These are phyloP conservation scores for Neurospora tetrasperma DNA, from an alignment of 495 filamentous ascomycete species.

Conservation along the genomic window DNA sequence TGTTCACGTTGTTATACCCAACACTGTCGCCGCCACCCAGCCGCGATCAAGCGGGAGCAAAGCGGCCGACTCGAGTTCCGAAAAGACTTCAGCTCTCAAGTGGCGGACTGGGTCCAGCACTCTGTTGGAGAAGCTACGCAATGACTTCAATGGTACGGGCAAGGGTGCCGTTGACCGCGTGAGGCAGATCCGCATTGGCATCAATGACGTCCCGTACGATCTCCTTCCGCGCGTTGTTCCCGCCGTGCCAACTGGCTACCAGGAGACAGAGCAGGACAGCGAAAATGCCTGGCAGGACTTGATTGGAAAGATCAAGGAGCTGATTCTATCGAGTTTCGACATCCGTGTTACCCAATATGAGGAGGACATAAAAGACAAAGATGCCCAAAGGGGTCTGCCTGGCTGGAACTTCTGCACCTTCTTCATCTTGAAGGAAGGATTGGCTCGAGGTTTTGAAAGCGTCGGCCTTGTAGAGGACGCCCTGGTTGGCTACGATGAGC, in stretches of 20 bases:
- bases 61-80: constrained; percentile 28
- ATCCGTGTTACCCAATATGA: constrained; percentile 87
- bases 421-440: constrained; percentile 91
- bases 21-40: constrained; percentile 64
- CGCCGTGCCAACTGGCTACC: constrained; percentile 45
- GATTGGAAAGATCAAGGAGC: constrained; percentile 72
- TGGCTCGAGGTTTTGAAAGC: constrained; percentile 89
- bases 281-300: constrained; percentile 73
- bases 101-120: constrained; percentile 74
- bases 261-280: constrained; percentile 57
- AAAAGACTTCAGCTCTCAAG: constrained; percentile 34
- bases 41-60: constrained; percentile 39
- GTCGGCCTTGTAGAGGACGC: constrained; percentile 95
- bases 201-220: constrained; percentile 50
- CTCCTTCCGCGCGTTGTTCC: constrained; percentile 45
- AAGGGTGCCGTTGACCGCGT: constrained; percentile 72
- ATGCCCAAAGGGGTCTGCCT: constrained; percentile 75
- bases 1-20: constrained; percentile 76
- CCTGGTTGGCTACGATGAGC: constrained; percentile 83
- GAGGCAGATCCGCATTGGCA: constrained; percentile 69
- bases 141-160: constrained; percentile 81
- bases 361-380: constrained; percentile 90
- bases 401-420: constrained; percentile 99
- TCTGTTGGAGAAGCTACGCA: constrained; percentile 78
- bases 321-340: constrained; percentile 86